A percentile compares a stretch with the other conserved stretches of the same genome.
Conservation (phyloP, 306 rosid genomes). For the Castanea mollissima region DNA sequence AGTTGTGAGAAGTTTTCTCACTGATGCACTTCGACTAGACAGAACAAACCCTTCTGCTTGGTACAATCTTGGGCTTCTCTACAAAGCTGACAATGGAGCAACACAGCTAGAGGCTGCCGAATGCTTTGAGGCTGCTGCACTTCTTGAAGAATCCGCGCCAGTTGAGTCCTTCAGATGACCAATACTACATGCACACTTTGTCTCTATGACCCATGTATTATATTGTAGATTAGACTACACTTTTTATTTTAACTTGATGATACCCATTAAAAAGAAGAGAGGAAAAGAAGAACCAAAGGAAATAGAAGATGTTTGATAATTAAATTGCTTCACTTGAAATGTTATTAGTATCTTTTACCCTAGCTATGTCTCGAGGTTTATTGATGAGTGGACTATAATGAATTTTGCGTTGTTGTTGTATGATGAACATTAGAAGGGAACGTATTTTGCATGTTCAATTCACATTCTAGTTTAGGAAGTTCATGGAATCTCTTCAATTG, state of each 20-base stretch:
- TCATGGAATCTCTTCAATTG: no score
- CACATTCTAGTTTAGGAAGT: neutral
- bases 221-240: neutral
- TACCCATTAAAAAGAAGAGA: neutral
- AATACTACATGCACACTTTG: neutral
- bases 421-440: neutral
- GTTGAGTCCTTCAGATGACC: constrained; percentile 74
- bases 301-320: neutral
- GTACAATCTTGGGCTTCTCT: constrained; percentile 90
- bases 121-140: constrained; percentile 77
- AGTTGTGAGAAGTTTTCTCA: constrained; percentile 76
- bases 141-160: constrained; percentile 81
- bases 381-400: neutral
- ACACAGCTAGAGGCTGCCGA: constrained; percentile 62
- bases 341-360: neutral
- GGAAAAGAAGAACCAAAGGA: neutral
- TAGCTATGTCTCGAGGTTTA: neutral
- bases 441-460: neutral
- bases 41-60: constrained; percentile 70
- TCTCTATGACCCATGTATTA: constrained; percentile 6
- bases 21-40: constrained; percentile 76
- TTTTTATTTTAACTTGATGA: neutral
- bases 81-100: constrained; percentile 52
- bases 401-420: neutral
- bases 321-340: neutral